phyloP scores from a whole-genome alignment of 2,329 filamentous ascomycete genomes.

The Coleophoma crateriformis region DNA sequence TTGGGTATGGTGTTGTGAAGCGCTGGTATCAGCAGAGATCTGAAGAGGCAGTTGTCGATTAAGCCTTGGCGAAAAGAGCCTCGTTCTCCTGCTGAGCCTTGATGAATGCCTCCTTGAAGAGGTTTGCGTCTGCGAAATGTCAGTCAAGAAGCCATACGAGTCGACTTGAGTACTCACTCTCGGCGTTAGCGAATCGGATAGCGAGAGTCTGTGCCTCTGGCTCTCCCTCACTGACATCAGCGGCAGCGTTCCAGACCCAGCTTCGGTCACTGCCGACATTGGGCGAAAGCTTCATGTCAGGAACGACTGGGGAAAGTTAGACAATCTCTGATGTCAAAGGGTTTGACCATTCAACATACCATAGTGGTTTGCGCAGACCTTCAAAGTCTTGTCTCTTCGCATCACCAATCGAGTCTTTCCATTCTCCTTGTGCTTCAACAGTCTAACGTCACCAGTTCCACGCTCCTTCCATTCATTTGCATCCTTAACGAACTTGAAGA shows the following conservation, averaged over 20 bases:
- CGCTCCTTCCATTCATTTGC: conserved; percentile 98
- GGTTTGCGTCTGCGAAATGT: conserved; percentile 70
- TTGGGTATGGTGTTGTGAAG: conserved; percentile 12
- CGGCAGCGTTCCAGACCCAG: conserved; percentile 98
- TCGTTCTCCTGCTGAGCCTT: conserved; percentile 97
- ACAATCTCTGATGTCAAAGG: background rate
- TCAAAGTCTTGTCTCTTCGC: conserved; percentile 99
- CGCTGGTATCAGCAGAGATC: conserved; percentile 10
- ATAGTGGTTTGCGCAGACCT: conserved; percentile 99
- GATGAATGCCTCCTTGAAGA: conserved; percentile 96
- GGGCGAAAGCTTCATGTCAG: conserved; percentile 97
- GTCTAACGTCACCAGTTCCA: conserved; percentile 89
- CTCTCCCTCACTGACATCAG: conserved; percentile 97
- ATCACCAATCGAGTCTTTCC: conserved; percentile 96
- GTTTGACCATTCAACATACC: conserved; percentile 50
- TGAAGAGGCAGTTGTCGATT: conserved; percentile 10
- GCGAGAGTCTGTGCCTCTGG: conserved; percentile 93
- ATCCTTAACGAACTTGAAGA: conserved; percentile 96
- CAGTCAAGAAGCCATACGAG: conserved; percentile 14
- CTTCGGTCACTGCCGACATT: conserved; percentile 97
- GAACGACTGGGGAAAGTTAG: conserved; percentile 61
- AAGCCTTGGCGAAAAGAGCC: conserved; percentile 63
- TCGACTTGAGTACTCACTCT: conserved; percentile 62
- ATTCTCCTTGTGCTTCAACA: conserved; percentile 99
- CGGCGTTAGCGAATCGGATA: conserved; percentile 95